Base-by-base conservation (phyloP, 2,329 filamentous ascomycete species). In the Penicillium sp. region DNA sequence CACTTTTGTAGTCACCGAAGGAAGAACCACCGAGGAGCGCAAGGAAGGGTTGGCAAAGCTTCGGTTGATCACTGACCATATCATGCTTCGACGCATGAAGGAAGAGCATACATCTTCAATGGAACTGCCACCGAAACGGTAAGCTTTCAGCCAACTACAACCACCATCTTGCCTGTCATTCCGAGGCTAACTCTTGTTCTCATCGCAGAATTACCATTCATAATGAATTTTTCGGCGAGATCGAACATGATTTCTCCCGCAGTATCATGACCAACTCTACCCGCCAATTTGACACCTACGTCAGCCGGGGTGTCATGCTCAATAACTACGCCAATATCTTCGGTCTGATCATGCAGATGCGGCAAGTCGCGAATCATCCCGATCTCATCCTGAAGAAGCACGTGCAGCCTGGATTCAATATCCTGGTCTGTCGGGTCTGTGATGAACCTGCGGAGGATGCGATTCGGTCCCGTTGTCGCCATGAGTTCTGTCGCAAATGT, bases 301-400 rank as follows among this genome's bases (percentile, higher is more conserved):
- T 98, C 39, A 89, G 92, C 18, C 91, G 92, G 63, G 93, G 92
- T 79, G 94, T 98, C 19, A 87, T 99, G 76, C 84, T 99, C 61
- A 92, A 98, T 81, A 96, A 97, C 73, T 98, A 98, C 68, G 95
- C 95, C 79, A 99, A 99, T 74, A 98, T 99, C 65, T 99, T 99
- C 70, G 94, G 93, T 71, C 84, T 99, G 56, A 97, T 99, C 71
- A 98, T 98, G 92, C 93, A 96, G 76, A 98, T 99, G 94, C 89
- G 95, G 56, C 95, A 99, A 78, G 91, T 97, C 27, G 92, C 95
- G 7, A 95, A 99, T 66, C 95, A 99, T 72, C 95, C 95, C 0
- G 95, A 99, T 77, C 78, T 99, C 37, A 90, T 99, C 50, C 78
- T 98, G 61, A 96, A 94, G 79, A 97, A 95, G 78, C 86, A 94